Evolutionary conservation across 306 rosid genomes (phyloP).

Genomic region (Castanea sativa): DNA sequence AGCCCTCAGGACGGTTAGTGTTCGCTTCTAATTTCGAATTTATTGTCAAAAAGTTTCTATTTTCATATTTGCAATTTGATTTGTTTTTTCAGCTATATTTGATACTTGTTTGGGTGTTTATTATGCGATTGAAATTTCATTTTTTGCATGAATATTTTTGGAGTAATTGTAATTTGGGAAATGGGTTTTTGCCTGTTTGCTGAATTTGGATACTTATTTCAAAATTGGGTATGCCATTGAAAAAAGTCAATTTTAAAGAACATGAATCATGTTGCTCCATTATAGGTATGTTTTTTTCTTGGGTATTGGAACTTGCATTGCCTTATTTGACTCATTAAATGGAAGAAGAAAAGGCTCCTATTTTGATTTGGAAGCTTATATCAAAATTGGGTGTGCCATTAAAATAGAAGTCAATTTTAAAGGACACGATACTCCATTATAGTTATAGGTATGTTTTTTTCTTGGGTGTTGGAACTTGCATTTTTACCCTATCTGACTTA

Average conservation of each 20-base stretch:
- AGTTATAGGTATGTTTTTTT: background rate
- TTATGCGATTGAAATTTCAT: background rate
- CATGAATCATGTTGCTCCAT: background rate
- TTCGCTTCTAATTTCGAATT: background rate
- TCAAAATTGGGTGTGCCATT: background rate
- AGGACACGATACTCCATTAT: background rate
- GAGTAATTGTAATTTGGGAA: background rate
- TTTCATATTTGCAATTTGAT: background rate
- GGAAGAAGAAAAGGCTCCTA: background rate
- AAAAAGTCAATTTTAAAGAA: background rate
- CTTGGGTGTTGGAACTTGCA: background rate
- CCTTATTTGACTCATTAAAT: background rate
- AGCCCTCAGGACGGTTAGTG: slow-evolving; percentile 77
- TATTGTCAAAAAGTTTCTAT: background rate
- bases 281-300: no score
- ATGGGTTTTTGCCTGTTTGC: background rate
- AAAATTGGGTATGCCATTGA: background rate
- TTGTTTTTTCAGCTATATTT: no score
- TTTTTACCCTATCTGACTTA: background rate
- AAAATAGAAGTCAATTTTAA: background rate
- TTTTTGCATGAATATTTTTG: background rate
- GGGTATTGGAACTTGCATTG: background rate
- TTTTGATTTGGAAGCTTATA: background rate
- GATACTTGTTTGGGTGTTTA: no score
- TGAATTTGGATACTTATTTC: background rate